Evolutionary conservation across 768 basidiomycete species (phyloP), one percentile per base, ranked within the genome.

Genomic region (Podaxis sp.): DNA sequence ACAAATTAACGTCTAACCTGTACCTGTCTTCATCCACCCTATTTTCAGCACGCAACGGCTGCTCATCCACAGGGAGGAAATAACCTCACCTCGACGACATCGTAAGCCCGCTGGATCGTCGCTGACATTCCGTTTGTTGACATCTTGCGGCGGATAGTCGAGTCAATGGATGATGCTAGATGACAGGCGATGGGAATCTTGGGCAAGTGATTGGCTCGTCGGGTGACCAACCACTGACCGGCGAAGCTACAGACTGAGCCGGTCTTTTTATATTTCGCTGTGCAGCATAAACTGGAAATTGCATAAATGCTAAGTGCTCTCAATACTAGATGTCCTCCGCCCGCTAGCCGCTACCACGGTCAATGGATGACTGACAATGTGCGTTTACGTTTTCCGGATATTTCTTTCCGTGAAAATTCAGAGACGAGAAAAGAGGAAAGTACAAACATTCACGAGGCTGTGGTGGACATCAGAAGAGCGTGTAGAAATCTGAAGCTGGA

Each of bases 51-150:
- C n/a, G 7, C 13, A 13, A 14, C 27, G 16, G 10, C 6, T 35
- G 27, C 14, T 44, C 42, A 44, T 5, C 6, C 42, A 7, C 18
- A 13, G 40, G n/a, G 3, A 23, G 21, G 27, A 42, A 5, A 11
- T 16, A 32, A 7, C 28, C 44, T 46, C 21, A 59, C 57, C 50
- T 59, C 37, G 16, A 59, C 50, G 21, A 51, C 57, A 11, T 59
- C 36, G 25, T 42, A 40, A 23, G 13, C 25, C 10, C 11, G 37
- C 25, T 42, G 9, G 9, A n/a, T 4, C 16, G n/a, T 42, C 40
- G 40, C 6, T 16, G 40, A 14, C 40, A 14, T n/a, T 2, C 42
- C 42, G 42, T 44, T 44, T 2, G 18, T 9, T 44, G 42, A 44
- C 42, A 44, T 44, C 3, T 16, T 44, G 42, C 16, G 42, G 18